These are phyloP conservation scores for Trichoderma polysporum DNA, from an alignment of 2,329 filamentous ascomycete species.

Conservation along the genomic window DNA sequence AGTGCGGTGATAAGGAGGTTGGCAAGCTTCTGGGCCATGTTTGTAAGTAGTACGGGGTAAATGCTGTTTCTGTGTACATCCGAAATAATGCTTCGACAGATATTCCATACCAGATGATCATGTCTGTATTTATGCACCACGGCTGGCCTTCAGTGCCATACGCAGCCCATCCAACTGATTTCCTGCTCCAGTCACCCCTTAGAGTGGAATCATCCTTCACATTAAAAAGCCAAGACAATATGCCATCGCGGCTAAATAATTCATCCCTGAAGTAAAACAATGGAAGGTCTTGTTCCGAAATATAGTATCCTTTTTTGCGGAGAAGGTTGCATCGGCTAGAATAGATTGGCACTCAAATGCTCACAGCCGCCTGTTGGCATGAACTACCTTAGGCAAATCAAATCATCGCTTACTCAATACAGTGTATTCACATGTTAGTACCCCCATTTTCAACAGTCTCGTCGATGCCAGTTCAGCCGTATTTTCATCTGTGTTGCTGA, in stretches of 20 bases:
- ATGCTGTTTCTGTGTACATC: neutral
- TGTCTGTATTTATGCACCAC: constrained; percentile 14
- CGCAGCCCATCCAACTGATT: neutral
- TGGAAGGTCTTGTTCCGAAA: constrained; percentile 12
- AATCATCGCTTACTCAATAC: neutral
- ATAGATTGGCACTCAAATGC: neutral
- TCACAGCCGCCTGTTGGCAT: neutral
- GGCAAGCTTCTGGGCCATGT: constrained; percentile 5
- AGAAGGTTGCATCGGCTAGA: constrained; percentile 16
- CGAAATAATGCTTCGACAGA: neutral
- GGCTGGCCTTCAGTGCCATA: neutral
- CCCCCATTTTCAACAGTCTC: too few relatives aligned
- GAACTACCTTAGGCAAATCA: neutral
- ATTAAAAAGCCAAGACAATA: neutral
- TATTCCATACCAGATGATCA: neutral
- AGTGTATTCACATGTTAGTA: too few relatives aligned
- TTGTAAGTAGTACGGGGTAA: neutral
- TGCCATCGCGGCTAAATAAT: constrained; percentile 15
- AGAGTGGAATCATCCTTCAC: neutral
- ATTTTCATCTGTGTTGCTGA: too few relatives aligned
- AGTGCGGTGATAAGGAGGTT: constrained; percentile 9
- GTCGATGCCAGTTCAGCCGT: too few relatives aligned
- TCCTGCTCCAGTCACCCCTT: neutral
- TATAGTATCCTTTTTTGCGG: constrained; percentile 1
- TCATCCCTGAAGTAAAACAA: neutral